Evolutionary conservation across 805 yeast species (phyloP), one percentile per base, ranked within the genome.

Genomic region (Cyberlindnera mrakii): DNA sequence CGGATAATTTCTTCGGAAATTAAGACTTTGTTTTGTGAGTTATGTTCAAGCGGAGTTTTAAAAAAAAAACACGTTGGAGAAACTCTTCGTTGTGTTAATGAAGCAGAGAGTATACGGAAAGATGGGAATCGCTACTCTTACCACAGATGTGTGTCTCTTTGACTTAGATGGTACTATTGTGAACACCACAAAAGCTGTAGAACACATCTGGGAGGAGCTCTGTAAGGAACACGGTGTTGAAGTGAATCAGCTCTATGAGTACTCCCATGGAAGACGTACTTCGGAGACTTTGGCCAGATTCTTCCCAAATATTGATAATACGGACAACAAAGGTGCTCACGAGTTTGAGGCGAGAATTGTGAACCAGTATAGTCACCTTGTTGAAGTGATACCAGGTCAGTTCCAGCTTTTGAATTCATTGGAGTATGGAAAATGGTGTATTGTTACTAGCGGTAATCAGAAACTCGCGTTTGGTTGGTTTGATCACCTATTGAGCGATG

Each of bases 111-210:
- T 13, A 9, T 25, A 29, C 15, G 31, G 5, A 9, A 18, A 13
- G 19, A 54, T 54, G 55, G 57, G 45, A 3, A 41, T 43, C 14
- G 50, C 37, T 14, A 44, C 37, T 9, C 40, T 55, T 4, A 39
- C 49, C 27, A 39, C 59, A 2, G 62, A 57, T 33, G 32, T 58
- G 14, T 45, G 54, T 50, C 75, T 85, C 49, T 87, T 87, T 65
- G 96, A 87, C 66, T 79, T 89, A 41, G 96, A 87, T 62, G 96
- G 96, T 42, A 87, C 96, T 25, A 70, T 87, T 58, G 87, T 87
- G 60, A 79, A 83, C 63, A 84, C 95, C 33, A 86, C 90, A 46
- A 80, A 78, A 43, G 87, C 93, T 46, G 85, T 86, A 49, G 87
- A 85, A 58, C 83, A 79, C 57, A 79, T 85, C 68, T 87, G 95